Evolutionary conservation across 108 stramenopile species (phyloP), one percentile per base, ranked within the genome.

Genomic region (Pseudonitzschia pungens): DNA sequence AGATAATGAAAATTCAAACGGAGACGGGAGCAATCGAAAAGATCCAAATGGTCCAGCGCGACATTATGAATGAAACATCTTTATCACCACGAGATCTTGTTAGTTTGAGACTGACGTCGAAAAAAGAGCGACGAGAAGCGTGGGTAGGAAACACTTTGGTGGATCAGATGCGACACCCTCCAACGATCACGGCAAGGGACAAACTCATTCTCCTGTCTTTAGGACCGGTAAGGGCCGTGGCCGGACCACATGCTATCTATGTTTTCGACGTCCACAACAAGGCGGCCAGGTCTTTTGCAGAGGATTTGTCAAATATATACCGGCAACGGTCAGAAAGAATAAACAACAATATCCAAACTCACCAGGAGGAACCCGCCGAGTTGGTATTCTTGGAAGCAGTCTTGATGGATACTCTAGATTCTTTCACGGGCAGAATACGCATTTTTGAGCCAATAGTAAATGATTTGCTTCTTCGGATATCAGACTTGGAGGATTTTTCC

Each of bases 391-490:
- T 96, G 58, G 95, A 96, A 70, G 85, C 86, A 62, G 87, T 93
- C 32, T 62, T 96, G 57, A 64, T 80, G 18, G 88, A 89, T 71
- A 84, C 89, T 1, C 89, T 90, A 22, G 88, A 89, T 55, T 87
- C 87, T 27, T 96, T 83, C 72, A 77, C 71, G 53, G 77, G 92
- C 59, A 69, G 95, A 41, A 77, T 96, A 12, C 77, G 81, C 7
- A 70, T 96, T n/a, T 92, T 89, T 73, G 91, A 92, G 65, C 95
- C 95, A 5, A 92, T 96, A 64, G 92, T 96, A 1, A 86, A 92
- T 33, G 77, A 84, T 10, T 72, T 93, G 26, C 77, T 93, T 72
- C 81, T 78, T 68, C 74, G 79, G 50, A 89, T 89, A 16, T 48
- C 84, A 24, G 74, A 85, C 51, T 14, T 48, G 14, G 91, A 92